Evolutionary conservation across 179 eudicot genomes (phyloP).

Genomic region (Spinacia oleracea): DNA sequence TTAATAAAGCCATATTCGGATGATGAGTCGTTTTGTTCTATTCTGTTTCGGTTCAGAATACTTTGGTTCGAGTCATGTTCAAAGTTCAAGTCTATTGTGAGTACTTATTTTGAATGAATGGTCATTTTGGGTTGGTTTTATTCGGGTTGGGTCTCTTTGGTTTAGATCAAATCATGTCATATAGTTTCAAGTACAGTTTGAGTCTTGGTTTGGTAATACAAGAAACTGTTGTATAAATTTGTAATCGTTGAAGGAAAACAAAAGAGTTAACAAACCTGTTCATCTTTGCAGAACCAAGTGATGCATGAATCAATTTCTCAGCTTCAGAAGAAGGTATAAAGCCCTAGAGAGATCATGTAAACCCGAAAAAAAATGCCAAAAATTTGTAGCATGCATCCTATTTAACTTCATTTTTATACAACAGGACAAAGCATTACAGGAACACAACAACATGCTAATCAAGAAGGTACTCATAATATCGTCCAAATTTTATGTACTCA

Average conservation of each 20-base stretch:
- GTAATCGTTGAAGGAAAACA: neutral
- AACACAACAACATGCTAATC: conserved; percentile 63
- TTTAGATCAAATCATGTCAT: no score
- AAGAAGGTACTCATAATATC: conserved; percentile 41
- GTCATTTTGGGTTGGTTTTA: no score
- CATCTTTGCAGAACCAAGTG: conserved; percentile 64
- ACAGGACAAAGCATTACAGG: conserved; percentile 79
- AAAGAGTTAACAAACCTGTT: conserved; percentile 6
- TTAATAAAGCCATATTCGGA: no score
- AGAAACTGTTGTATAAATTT: neutral
- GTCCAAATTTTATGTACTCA: no score
- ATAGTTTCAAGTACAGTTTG: no score
- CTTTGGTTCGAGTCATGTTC: no score
- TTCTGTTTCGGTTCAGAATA: no score
- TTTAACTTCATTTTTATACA: neutral
- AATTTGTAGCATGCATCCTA: neutral
- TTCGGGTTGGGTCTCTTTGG: no score
- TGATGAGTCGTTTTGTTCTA: no score
- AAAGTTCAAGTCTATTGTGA: no score
- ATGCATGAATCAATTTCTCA: conserved; percentile 74
- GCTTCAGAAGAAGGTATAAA: conserved; percentile 70
- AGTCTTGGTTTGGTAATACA: neutral
- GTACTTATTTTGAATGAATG: no score
- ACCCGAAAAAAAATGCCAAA: neutral
- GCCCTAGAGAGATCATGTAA: neutral